Evolutionary conservation across 192 early-diverging fungal genomes (phyloP).

Genomic region (Gonapodya sp.): DNA sequence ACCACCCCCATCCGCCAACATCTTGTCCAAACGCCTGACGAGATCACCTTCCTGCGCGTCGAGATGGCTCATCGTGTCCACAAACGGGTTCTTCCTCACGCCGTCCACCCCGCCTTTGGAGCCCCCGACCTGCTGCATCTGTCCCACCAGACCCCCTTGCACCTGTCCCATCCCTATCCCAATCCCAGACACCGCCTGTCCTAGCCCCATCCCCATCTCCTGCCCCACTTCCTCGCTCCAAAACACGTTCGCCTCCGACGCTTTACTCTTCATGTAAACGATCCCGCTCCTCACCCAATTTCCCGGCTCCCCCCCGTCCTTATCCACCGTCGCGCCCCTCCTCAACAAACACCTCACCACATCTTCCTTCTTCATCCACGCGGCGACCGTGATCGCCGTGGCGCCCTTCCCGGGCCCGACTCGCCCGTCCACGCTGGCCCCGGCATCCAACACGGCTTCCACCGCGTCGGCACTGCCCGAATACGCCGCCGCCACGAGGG

Average conservation of each 20-base stretch:
- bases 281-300: conserved; percentile 32
- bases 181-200: neutral
- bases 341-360: conserved; percentile 30
- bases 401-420: neutral
- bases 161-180: conserved; percentile 10
- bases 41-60: neutral
- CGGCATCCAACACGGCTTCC: conserved; percentile 26
- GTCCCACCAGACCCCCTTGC: neutral
- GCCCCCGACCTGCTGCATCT: conserved; percentile 6
- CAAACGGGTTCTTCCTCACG: conserved; percentile 3
- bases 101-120: conserved; percentile 14
- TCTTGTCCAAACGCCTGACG: neutral
- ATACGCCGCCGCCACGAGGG: conserved; percentile 32
- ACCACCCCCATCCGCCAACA: neutral
- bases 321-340: conserved; percentile 29
- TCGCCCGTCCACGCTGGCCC: conserved; percentile 26
- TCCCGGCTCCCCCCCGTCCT: conserved; percentile 23
- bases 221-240: neutral
- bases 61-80: neutral
- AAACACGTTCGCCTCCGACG: conserved; percentile 26
- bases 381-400: conserved; percentile 34
- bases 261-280: conserved; percentile 23
- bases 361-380: conserved; percentile 19
- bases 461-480: conserved; percentile 24
- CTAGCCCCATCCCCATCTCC: neutral